Evolutionary conservation across 225 moss, liverwort and hornwort genomes (phyloP).

Genomic region (Physcomitrium patens): DNA sequence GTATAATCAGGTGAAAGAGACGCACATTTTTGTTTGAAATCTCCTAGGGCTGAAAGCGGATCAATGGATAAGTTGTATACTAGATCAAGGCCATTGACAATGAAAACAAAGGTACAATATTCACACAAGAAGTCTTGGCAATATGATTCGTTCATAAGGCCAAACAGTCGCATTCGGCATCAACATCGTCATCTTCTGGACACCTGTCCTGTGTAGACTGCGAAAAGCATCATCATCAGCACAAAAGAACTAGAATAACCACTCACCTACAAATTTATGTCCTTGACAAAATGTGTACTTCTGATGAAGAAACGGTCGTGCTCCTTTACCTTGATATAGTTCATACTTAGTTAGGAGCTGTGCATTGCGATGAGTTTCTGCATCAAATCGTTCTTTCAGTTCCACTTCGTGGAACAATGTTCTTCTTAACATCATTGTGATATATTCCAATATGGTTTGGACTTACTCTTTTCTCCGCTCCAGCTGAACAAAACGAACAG

Average conservation of each 20-base stretch:
- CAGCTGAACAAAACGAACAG: conserved; percentile 42
- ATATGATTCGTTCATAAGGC: conserved; percentile 76
- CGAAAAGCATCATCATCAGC: conserved; percentile 22
- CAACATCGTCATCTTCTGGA: conserved; percentile 79
- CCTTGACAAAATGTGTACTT: conserved; percentile 81
- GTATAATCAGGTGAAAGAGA: conserved; percentile 15
- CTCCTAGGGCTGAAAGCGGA: conserved; percentile 97
- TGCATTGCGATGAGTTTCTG: conserved; percentile 79
- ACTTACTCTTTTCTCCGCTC: conserved; percentile 62
- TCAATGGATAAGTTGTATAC: conserved; percentile 88
- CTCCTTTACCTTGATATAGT: conserved; percentile 76
- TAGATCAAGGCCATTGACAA: conserved; percentile 81
- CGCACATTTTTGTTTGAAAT: conserved; percentile 70
- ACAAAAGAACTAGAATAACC: conserved; percentile 4
- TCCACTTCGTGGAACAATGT: conserved; percentile 75
- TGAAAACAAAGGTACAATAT: conserved; percentile 73
- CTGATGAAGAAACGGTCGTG: conserved; percentile 80
- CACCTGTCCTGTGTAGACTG: conserved; percentile 79
- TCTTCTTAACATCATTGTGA: conserved; percentile 78
- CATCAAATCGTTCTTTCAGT: conserved; percentile 76
- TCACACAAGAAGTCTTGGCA: conserved; percentile 85
- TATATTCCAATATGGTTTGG: conserved; percentile 76
- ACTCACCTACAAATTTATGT: conserved; percentile 74
- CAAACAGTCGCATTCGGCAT: conserved; percentile 77
- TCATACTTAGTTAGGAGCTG: conserved; percentile 89